Evolutionary conservation across 306 rosid species (phyloP).

Genomic region (Corylus americana): DNA sequence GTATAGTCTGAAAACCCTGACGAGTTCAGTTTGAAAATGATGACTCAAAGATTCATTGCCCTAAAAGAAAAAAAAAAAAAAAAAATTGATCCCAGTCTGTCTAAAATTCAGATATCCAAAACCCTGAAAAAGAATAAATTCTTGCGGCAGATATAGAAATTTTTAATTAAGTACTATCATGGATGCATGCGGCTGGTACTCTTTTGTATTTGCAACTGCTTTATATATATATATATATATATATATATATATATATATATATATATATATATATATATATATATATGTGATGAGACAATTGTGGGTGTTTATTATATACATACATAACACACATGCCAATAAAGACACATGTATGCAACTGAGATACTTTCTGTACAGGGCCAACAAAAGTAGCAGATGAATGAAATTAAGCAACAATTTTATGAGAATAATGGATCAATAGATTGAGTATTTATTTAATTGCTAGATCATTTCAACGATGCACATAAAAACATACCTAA

Average conservation of each 20-base stretch:
- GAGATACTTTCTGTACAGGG: not conserved
- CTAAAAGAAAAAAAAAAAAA: not conserved
- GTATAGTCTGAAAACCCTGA: constrained; percentile 9
- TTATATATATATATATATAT: not conserved
- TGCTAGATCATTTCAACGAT: not conserved
- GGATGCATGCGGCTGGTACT: not conserved
- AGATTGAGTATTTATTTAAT: too few relatives aligned
- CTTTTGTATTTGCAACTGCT: not conserved
- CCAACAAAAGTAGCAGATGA: not conserved
- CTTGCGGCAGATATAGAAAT: not conserved
- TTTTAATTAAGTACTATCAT: not conserved
- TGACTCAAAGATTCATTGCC: constrained; percentile 26
- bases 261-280: too few relatives aligned
- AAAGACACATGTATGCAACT: not conserved
- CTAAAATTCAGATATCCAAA: not conserved
- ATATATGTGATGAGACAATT: too few relatives aligned
- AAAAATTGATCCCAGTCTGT: not conserved
- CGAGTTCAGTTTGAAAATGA: constrained; percentile 18
- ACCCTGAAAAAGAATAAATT: not conserved
- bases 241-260: too few relatives aligned
- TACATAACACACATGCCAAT: not conserved
- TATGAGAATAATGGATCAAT: too few relatives aligned
- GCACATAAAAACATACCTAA: not conserved
- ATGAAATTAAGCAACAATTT: not conserved
- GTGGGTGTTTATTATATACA: not conserved